Percentiles rank a stretch among this genome's conserved stretches.
These are phyloP conservation scores for Tripidium arundinaceum DNA, from an alignment of 202 grass and related monocot species.

Conservation along the genomic window DNA sequence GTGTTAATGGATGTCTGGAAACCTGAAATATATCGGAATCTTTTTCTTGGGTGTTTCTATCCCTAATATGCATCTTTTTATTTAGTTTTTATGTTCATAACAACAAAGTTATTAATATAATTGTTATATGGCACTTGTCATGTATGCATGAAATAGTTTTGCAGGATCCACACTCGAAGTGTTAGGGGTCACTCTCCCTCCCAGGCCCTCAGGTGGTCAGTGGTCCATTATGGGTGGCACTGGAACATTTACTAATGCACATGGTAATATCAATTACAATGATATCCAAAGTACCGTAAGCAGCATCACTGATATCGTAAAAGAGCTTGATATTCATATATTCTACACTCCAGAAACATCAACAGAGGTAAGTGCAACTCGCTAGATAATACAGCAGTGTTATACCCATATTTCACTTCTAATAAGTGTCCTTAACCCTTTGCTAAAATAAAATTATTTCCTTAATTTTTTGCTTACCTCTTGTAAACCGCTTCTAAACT, in stretches of 20 bases:
- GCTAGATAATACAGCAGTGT: background rate
- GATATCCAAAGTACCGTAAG: background rate
- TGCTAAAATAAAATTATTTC: background rate
- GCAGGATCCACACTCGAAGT: background rate
- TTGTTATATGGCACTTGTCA: background rate
- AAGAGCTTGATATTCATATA: background rate
- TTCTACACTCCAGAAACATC: background rate
- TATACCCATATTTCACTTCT: background rate
- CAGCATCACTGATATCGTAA: background rate
- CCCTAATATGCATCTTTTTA: background rate
- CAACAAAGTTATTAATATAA: background rate
- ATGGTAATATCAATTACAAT: background rate
- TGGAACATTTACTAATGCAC: background rate
- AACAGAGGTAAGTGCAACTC: background rate
- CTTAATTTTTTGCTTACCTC: too few species aligned
- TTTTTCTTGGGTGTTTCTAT: too few species aligned
- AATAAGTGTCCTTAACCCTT: background rate
- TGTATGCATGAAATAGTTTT: background rate
- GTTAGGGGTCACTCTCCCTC: background rate
- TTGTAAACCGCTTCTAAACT: too few species aligned
- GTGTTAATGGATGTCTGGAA: too few species aligned
- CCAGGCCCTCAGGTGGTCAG: too few species aligned
- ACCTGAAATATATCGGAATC: too few species aligned
- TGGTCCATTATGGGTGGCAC: constrained; percentile 4
- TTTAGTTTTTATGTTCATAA: background rate